Conservation (phyloP, 495 filamentous ascomycete genomes). For the Talaromyces proteolyticus region DNA sequence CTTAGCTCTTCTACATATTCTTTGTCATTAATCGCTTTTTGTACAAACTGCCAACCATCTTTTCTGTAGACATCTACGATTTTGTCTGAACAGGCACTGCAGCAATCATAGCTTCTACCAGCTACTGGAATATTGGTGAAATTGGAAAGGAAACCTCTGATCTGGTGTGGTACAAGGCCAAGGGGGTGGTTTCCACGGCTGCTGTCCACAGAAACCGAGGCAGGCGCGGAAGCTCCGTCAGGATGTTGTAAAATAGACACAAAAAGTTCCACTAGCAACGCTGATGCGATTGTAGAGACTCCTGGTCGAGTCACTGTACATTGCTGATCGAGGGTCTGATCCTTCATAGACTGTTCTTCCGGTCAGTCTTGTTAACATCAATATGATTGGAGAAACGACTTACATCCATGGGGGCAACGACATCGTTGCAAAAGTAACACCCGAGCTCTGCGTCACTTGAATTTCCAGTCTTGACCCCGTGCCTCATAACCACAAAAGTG, state of each 20-base stretch:
- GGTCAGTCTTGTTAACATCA: slow-evolving; percentile 31
- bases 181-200: slow-evolving; percentile 69
- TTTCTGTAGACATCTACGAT: slow-evolving; percentile 65
- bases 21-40: slow-evolving; percentile 73
- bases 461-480: slow-evolving; percentile 54
- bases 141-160: slow-evolving; percentile 82
- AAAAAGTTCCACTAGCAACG: slow-evolving; percentile 84
- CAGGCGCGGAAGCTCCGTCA: slow-evolving; percentile 50
- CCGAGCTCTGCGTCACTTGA: slow-evolving; percentile 55
- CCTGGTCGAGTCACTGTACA: slow-evolving; percentile 96
- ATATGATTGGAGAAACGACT: slow-evolving; percentile 25
- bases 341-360: slow-evolving; percentile 69
- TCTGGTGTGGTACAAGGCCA: slow-evolving; percentile 85
- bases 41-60: slow-evolving; percentile 84
- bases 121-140: slow-evolving; percentile 80
- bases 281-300: slow-evolving; percentile 85
- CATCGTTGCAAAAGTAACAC: slow-evolving; percentile 98
- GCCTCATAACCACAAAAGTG: slow-evolving; percentile 94
- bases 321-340: slow-evolving; percentile 93
- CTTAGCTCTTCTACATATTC: slow-evolving; percentile 88
- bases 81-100: slow-evolving; percentile 81
- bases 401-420: slow-evolving; percentile 91
- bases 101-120: slow-evolving; percentile 81
- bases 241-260: slow-evolving; percentile 87
- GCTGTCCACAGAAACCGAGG: slow-evolving; percentile 45